Conservation (phyloP, 768 basidiomycete genomes). For the Candolleomyces efflorescens region DNA sequence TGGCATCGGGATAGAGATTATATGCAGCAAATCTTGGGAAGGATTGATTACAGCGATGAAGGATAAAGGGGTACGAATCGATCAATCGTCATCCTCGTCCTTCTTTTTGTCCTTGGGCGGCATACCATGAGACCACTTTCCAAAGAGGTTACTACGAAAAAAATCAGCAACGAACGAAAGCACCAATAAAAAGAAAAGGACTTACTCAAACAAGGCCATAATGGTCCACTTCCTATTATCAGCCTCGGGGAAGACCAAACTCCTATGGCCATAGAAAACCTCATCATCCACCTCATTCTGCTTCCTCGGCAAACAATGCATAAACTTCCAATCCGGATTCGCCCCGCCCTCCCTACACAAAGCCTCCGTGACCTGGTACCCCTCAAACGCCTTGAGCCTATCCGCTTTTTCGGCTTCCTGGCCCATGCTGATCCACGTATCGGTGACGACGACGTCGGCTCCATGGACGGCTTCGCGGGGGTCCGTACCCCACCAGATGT, state of each 20-base stretch:
- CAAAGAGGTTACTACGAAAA: slow-evolving; percentile 37
- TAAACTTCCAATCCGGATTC: slow-evolving; percentile 85
- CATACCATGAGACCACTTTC: slow-evolving; percentile 34
- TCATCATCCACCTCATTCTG: slow-evolving; percentile 93
- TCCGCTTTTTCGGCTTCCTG: slow-evolving; percentile 92
- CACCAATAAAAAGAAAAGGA: too few relatives aligned
- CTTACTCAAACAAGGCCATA: slow-evolving; percentile 88
- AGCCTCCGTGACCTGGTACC: slow-evolving; percentile 91
- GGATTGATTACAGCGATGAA: too few relatives aligned
- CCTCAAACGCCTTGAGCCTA: slow-evolving; percentile 79
- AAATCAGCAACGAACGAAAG: slow-evolving; percentile 7
- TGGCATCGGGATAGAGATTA: too few relatives aligned
- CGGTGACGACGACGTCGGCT: slow-evolving; percentile 95
- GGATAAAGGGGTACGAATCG: too few relatives aligned
- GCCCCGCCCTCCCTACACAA: slow-evolving; percentile 81
- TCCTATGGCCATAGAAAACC: slow-evolving; percentile 91
- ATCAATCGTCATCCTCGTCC: too few relatives aligned
- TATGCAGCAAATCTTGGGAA: too few relatives aligned
- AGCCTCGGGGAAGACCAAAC: slow-evolving; percentile 88
- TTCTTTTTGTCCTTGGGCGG: too few relatives aligned
- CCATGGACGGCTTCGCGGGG: slow-evolving; percentile 84
- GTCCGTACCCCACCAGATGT: slow-evolving; percentile 70
- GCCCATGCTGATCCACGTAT: slow-evolving; percentile 99
- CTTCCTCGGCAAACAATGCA: slow-evolving; percentile 96
- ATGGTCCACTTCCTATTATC: slow-evolving; percentile 98